Percentiles rank a stretch among this genome's conserved stretches.
Evolutionary conservation across 257 asterid species (phyloP).

Genomic region (Nicotiana otophora): DNA sequence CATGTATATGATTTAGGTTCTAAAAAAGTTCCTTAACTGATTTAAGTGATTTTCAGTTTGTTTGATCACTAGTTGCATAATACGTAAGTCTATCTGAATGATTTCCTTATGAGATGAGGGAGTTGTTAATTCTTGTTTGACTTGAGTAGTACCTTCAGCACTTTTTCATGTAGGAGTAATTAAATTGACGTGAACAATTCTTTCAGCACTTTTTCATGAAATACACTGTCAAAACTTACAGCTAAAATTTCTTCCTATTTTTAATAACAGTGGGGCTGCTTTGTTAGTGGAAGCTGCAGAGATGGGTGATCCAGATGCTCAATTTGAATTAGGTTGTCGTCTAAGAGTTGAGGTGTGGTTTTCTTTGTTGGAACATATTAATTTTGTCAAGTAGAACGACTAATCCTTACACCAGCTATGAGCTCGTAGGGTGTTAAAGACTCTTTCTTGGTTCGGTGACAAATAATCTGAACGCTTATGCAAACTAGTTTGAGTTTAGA

Average conservation of each 20-base stretch:
- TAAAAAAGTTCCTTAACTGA: no score
- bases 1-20: no score
- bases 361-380: neutral
- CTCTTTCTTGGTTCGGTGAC: neutral
- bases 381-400: neutral
- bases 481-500: neutral
- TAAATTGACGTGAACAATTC: neutral
- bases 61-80: neutral
- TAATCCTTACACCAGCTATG: neutral
- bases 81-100: neutral
- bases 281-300: conserved; percentile 97
- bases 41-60: neutral
- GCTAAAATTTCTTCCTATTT: conserved; percentile 16
- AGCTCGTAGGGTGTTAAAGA: neutral
- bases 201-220: neutral
- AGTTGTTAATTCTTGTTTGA: neutral
- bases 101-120: neutral
- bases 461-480: neutral
- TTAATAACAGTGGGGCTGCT: conserved; percentile 75
- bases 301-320: conserved; percentile 97
- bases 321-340: conserved; percentile 73
- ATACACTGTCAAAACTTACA: neutral
- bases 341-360: conserved; percentile 75
- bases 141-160: neutral
- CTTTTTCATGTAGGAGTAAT: neutral